Conservation (phyloP, 768 basidiomycete species). For the Amanita polypyramis region DNA sequence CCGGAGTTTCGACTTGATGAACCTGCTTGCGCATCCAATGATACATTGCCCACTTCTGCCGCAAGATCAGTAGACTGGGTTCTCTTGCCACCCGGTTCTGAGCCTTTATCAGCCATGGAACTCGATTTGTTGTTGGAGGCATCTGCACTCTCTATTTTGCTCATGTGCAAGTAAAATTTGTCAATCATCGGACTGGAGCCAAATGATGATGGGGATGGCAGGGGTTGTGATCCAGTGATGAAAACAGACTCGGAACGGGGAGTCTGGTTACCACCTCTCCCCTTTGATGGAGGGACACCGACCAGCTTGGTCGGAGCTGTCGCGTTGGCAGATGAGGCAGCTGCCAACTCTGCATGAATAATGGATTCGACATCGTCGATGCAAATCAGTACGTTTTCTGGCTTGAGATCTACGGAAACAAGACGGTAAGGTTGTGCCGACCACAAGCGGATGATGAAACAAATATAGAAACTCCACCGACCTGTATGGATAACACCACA, state of each 20-base stretch:
- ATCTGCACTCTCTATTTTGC: constrained; percentile 58
- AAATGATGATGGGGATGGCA: constrained; percentile 77
- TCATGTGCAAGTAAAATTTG: constrained; percentile 89
- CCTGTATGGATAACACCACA: constrained; percentile 97
- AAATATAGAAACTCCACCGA: constrained; percentile 18
- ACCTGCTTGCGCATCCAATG: constrained; percentile 20
- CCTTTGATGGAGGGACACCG: constrained; percentile 88
- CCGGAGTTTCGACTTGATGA: constrained; percentile 23
- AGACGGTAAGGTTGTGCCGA: not conserved
- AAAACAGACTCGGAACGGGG: constrained; percentile 67
- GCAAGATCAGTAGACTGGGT: constrained; percentile 23
- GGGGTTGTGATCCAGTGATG: constrained; percentile 89
- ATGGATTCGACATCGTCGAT: constrained; percentile 96
- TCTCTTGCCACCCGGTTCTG: constrained; percentile 13
- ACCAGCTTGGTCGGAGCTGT: constrained; percentile 59
- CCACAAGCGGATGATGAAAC: not conserved
- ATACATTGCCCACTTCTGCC: constrained; percentile 29
- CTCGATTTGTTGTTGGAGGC: constrained; percentile 17
- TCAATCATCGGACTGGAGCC: constrained; percentile 64
- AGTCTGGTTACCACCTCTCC: constrained; percentile 93
- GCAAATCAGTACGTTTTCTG: constrained; percentile 94
- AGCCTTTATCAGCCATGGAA: constrained; percentile 12
- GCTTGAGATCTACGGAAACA: constrained; percentile 67
- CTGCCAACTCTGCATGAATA: constrained; percentile 71
- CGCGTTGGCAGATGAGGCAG: constrained; percentile 31